These are phyloP conservation scores for Penicillium longicatenatum DNA, from an alignment of 495 filamentous ascomycete species.

Conservation along the genomic window DNA sequence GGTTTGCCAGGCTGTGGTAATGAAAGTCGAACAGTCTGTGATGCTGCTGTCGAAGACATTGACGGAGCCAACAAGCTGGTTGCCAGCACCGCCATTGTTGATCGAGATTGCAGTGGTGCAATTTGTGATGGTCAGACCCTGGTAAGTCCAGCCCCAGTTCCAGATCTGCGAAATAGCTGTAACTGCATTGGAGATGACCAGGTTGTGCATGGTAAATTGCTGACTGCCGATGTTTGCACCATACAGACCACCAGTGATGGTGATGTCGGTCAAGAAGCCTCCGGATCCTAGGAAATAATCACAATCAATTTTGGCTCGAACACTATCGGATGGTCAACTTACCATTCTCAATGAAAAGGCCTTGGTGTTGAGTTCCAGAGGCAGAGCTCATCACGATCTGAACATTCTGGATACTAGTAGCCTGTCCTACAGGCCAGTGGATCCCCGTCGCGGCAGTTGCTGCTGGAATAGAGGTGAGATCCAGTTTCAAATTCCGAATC, in stretches of 20 bases:
- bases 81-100: slow-evolving; percentile 34
- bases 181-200: slow-evolving; percentile 65
- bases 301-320: slow-evolving; percentile 2
- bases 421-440: slow-evolving; percentile 76
- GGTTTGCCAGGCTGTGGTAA: slow-evolving; percentile 56
- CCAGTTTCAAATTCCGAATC: slow-evolving; percentile 75
- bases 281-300: slow-evolving; percentile 55
- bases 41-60: slow-evolving; percentile 60
- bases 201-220: slow-evolving; percentile 78
- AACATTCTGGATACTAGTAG: slow-evolving; percentile 77
- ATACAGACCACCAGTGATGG: slow-evolving; percentile 71
- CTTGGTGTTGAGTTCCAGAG: slow-evolving; percentile 64
- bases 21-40: slow-evolving; percentile 61
- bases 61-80: slow-evolving; percentile 45
- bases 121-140: slow-evolving; percentile 49
- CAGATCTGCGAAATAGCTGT: slow-evolving; percentile 63
- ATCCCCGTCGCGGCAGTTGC: slow-evolving; percentile 60
- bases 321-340: slow-evolving; percentile 29
- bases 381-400: slow-evolving; percentile 67
- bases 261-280: slow-evolving; percentile 63
- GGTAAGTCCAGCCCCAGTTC: slow-evolving; percentile 61
- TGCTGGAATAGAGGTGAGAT: slow-evolving; percentile 63
- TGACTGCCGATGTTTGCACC: slow-evolving; percentile 72
- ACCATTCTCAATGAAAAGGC: slow-evolving; percentile 75
- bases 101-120: slow-evolving; percentile 55